These are phyloP conservation scores for Pseudocercospora macadamiae DNA, from an alignment of 2,329 filamentous ascomycete genomes.

Conservation along the genomic window DNA sequence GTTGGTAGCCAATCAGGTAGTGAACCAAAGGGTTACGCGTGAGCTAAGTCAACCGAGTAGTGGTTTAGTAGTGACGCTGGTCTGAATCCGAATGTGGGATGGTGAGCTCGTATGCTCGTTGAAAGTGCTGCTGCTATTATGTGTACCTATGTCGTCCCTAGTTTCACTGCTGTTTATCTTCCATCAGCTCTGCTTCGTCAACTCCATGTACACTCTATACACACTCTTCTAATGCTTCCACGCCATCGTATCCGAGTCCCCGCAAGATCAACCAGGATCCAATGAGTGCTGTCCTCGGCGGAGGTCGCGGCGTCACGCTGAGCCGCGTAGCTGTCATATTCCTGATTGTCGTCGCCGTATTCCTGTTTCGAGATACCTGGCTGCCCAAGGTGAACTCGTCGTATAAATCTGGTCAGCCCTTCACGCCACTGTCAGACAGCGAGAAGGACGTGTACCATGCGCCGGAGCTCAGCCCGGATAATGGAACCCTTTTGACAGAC, in stretches of 20 bases:
- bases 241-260: not conserved
- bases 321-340: conserved; percentile 30
- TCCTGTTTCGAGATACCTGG: conserved; percentile 33
- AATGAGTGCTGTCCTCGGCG: conserved; percentile 1
- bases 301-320: conserved; percentile 26
- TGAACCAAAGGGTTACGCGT: not conserved
- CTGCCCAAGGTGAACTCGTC: conserved; percentile 22
- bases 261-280: not conserved
- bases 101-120: too few species aligned
- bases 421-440: conserved; percentile 3
- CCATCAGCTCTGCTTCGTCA: not conserved
- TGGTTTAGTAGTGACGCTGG: too few species aligned
- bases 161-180: not conserved
- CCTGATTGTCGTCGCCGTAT: conserved; percentile 28
- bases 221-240: not conserved
- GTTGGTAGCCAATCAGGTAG: not conserved
- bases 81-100: too few species aligned
- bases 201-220: not conserved
- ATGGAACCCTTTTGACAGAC: conserved; percentile 3
- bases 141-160: too few species aligned
- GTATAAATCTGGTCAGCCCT: conserved; percentile 1
- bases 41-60: too few species aligned
- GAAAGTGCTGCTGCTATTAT: too few species aligned
- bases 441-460: not conserved
- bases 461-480: not conserved